Conservation (phyloP, 768 basidiomycete genomes). For the Rhizopogon vulgaris region DNA sequence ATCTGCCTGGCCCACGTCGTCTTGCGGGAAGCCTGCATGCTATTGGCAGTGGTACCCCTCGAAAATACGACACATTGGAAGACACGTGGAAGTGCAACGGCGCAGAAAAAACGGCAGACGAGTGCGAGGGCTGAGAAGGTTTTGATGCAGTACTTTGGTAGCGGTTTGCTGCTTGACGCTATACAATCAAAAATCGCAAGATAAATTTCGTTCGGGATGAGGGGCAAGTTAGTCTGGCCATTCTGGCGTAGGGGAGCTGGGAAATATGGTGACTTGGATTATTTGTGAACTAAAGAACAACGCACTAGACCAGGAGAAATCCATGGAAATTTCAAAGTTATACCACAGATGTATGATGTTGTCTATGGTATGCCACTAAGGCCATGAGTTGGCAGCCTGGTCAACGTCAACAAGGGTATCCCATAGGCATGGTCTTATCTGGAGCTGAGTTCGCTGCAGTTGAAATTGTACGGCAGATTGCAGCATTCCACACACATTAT, state of each 20-base stretch:
- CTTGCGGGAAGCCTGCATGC: not conserved
- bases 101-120: conserved; percentile 40
- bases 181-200: conserved; percentile 34
- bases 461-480: too few species aligned
- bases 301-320: not conserved
- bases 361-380: not conserved
- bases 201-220: conserved; percentile 42
- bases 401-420: not conserved
- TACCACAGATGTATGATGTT: not conserved
- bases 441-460: too few species aligned
- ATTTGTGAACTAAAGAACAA: not conserved
- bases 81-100: conserved; percentile 32
- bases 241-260: conserved; percentile 22
- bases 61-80: conserved; percentile 27
- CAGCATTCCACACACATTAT: too few species aligned
- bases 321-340: not conserved
- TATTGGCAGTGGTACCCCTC: conserved; percentile 13
- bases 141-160: conserved; percentile 5
- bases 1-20: conserved; percentile 22
- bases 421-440: too few species aligned
- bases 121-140: conserved; percentile 25
- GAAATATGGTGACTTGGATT: not conserved
- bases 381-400: too few species aligned
- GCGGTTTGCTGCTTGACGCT: conserved; percentile 11
- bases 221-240: conserved; percentile 10